A percentile compares a stretch with the other conserved stretches of the same genome.
Evolutionary conservation across 2,329 filamentous ascomycete species (phyloP).

Genomic region (Pseudopithomyces chartarum): DNA sequence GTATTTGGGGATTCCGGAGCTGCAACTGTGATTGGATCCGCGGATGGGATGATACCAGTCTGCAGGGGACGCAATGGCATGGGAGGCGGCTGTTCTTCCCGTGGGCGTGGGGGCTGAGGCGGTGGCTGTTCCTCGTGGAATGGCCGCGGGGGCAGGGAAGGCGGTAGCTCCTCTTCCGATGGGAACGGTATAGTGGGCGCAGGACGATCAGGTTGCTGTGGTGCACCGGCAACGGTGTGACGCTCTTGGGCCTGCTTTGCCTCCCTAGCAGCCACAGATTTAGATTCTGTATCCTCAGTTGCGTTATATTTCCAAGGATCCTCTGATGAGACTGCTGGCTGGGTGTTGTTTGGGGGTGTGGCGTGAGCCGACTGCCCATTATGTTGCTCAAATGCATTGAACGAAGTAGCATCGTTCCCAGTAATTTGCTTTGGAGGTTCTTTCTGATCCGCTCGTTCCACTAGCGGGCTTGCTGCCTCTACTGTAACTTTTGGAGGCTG

Average conservation of each 20-base stretch:
- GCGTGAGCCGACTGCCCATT: slow-evolving; percentile 26
- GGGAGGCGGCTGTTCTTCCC: slow-evolving; percentile 39
- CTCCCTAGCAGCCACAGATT: slow-evolving; percentile 24
- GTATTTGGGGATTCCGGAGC: slow-evolving; percentile 48
- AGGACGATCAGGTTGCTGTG: slow-evolving; percentile 1
- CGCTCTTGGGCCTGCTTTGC: slow-evolving; percentile 28
- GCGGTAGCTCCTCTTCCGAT: slow-evolving; percentile 31
- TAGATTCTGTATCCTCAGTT: slow-evolving; percentile 27
- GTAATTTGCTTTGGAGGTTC: slow-evolving; percentile 35
- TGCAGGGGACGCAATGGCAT: slow-evolving; percentile 43
- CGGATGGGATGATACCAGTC: slow-evolving; percentile 19
- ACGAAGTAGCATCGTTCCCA: slow-evolving; percentile 31
- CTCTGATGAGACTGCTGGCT: slow-evolving; percentile 37
- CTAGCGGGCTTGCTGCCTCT: slow-evolving; percentile 26
- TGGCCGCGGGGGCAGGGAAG: slow-evolving; percentile 39
- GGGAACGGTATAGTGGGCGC: slow-evolving; percentile 17
- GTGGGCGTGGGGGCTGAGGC: slow-evolving; percentile 37
- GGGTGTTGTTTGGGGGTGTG: slow-evolving; percentile 15
- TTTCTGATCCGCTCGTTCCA: slow-evolving; percentile 25
- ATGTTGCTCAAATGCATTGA: slow-evolving; percentile 33
- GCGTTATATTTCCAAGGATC: slow-evolving; percentile 36
- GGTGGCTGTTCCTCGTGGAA: slow-evolving; percentile 43
- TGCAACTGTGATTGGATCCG: slow-evolving; percentile 16
- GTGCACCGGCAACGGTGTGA: slow-evolving; percentile 15
- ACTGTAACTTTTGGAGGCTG: slow-evolving; percentile 38